Evolutionary conservation across 1,284 basidiomycete species (phyloP).

Genomic region (Xanthoconium separans): DNA sequence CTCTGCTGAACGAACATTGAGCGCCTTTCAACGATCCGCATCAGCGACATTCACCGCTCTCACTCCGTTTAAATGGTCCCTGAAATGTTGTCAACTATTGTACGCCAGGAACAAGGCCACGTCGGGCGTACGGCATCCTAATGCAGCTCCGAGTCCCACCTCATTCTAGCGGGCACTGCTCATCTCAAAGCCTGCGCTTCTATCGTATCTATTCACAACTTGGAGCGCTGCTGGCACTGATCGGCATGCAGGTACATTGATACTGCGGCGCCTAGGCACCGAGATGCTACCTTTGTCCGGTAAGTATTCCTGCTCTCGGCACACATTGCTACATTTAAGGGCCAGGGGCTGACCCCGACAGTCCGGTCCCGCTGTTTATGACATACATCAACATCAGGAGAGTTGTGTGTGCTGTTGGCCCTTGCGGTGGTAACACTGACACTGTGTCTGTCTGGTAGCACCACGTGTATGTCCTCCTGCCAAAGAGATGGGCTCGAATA

Average conservation of each 20-base stretch:
- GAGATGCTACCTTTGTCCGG: neutral
- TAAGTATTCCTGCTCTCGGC: neutral
- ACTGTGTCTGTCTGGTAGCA: neutral
- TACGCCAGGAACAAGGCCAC: no score
- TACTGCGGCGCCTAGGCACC: slow-evolving; percentile 5
- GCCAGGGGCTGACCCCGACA: neutral
- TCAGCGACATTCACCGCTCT: neutral
- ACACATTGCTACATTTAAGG: slow-evolving; percentile 4
- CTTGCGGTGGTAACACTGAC: neutral
- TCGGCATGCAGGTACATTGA: neutral
- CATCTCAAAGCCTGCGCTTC: no score
- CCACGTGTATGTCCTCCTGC: neutral
- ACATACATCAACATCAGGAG: neutral
- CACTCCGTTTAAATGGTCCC: neutral
- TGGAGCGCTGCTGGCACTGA: neutral
- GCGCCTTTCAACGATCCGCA: neutral
- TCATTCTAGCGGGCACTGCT: no score
- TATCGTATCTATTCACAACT: neutral
- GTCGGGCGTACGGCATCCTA: no score
- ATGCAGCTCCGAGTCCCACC: no score
- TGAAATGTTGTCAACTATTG: no score
- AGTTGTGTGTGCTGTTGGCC: neutral
- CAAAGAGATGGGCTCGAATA: neutral
- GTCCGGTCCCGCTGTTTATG: neutral
- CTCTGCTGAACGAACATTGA: neutral